phyloP scores from a whole-genome alignment of 257 asterid species.

The Solanum peruvianum region DNA sequence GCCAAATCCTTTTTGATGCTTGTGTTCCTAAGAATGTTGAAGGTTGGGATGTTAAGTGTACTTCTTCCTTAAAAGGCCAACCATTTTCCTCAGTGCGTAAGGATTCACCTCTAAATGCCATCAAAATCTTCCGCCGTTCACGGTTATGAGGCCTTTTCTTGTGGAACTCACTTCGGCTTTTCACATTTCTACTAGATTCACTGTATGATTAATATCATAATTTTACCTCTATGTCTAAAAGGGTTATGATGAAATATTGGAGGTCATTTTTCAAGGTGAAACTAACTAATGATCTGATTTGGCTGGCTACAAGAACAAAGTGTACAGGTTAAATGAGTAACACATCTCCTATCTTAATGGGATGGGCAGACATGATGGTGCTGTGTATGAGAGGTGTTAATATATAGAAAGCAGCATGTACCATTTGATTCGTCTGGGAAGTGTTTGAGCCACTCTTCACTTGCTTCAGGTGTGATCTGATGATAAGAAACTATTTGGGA shows the following conservation, averaged over 20 bases:
- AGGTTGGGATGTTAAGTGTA: slow-evolving; percentile 82
- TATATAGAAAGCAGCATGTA: background rate
- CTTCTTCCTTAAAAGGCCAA: slow-evolving; percentile 60
- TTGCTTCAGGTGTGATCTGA: background rate
- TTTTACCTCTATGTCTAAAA: background rate
- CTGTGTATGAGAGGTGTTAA: background rate
- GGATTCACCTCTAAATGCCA: slow-evolving; percentile 37
- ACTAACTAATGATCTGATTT: background rate
- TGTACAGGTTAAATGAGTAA: background rate
- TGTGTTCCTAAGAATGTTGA: slow-evolving; percentile 82
- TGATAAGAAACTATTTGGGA: background rate
- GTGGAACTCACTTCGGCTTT: background rate
- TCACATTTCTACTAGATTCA: background rate
- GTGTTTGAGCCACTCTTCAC: background rate
- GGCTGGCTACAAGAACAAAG: background rate
- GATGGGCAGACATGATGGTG: background rate
- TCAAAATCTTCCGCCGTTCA: slow-evolving; percentile 43
- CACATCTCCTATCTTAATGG: background rate
- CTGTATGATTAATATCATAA: background rate
- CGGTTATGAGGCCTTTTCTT: slow-evolving; percentile 33
- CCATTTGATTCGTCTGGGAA: background rate
- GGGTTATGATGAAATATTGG: background rate
- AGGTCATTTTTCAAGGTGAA: background rate
- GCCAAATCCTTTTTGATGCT: slow-evolving; percentile 71
- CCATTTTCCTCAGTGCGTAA: slow-evolving; percentile 48